Base-by-base conservation (phyloP, 1,284 basidiomycete genomes). In the Naganishia sp. region DNA sequence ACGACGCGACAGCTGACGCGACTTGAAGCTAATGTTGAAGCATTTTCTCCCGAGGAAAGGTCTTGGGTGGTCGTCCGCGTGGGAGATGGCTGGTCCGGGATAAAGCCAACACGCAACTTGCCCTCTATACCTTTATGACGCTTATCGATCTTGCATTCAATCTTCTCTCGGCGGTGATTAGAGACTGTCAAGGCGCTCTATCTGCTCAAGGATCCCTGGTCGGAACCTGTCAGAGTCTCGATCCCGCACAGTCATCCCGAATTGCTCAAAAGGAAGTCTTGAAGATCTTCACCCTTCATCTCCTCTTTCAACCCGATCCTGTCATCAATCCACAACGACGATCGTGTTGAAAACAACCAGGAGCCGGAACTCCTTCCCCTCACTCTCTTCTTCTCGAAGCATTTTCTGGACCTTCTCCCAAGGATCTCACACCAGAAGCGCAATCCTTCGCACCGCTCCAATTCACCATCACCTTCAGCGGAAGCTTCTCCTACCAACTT, bases 201-300 rank as follows among this genome's bases (percentile, higher is more conserved):
- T 48, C 57, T 60, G 44, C 57, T 28, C 48, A 49, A 23, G 48
- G 59, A 52, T 61, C 59, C 59, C 59, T 61, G 59, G 59, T 52
- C 43, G 59, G 59, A 61, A 61, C 59, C 59, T 61, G 33, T 43
- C 33, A 61, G 46, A 36, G 59, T 61, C 59, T 61, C 48, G 48
- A 23, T 52, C 42, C 48, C 28, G 59, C 59, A 13, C 33, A 61
- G 59, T 61, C 59, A 61, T 52, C 59, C 59, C 48, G 59, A 52
- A 53, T 61, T 48, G 33, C 49, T 52, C 48, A 50, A 50, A 61
- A 61, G 59, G 42, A 52, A 36, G 3, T 25, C 48, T 23, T 25
- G 21, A 21, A 21, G 21, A 13, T 6, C 36, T 28, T n/a, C 21
- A 13, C 42, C 33, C 46, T 23, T n/a, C 36, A 25, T 18, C 36